Conservation (phyloP, 106 monocot species). For the Iris macrosiphon region DNA sequence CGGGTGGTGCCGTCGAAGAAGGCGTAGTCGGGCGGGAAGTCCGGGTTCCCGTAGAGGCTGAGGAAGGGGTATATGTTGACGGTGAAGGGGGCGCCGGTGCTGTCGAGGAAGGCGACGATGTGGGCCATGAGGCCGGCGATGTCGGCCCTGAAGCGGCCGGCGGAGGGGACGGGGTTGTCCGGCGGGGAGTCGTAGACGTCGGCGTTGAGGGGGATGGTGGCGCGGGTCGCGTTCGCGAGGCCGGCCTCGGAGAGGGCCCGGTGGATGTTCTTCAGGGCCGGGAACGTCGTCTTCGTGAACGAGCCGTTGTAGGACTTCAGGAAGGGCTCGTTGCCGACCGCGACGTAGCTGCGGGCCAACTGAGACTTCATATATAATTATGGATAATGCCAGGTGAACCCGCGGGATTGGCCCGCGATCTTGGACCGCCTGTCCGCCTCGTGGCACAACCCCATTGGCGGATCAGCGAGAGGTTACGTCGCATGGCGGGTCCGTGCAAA, state of each 20-base stretch:
- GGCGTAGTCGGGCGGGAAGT: slow-evolving; percentile 43
- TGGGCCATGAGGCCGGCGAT: slow-evolving; percentile 33
- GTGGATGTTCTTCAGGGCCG: slow-evolving; percentile 69
- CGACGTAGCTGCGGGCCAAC: slow-evolving; percentile 30
- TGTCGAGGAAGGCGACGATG: slow-evolving; percentile 27
- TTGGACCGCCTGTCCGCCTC: no score
- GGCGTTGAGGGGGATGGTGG: slow-evolving; percentile 74
- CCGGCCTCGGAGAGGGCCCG: slow-evolving; percentile 54
- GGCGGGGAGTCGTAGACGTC: slow-evolving; percentile 75
- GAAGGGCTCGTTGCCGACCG: slow-evolving; percentile 61
- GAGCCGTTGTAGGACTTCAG: slow-evolving; percentile 40
- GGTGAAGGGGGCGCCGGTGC: slow-evolving; percentile 27
- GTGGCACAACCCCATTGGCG: no score
- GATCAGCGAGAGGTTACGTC: no score
- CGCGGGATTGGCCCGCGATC: no score
- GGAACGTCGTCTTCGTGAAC: slow-evolving; percentile 37
- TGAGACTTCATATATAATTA: no score
- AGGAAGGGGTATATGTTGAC: slow-evolving; percentile 62
- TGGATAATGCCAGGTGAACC: no score
- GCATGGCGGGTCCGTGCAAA: no score
- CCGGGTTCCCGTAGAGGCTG: slow-evolving; percentile 16
- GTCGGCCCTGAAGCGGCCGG: slow-evolving; percentile 55
- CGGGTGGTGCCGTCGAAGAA: slow-evolving; percentile 35
- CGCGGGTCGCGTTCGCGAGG: slow-evolving; percentile 40
- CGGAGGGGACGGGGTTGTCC: slow-evolving; percentile 51